phyloP scores from a whole-genome alignment of 805 yeast genomes.

The Candida jianshihensis region DNA sequence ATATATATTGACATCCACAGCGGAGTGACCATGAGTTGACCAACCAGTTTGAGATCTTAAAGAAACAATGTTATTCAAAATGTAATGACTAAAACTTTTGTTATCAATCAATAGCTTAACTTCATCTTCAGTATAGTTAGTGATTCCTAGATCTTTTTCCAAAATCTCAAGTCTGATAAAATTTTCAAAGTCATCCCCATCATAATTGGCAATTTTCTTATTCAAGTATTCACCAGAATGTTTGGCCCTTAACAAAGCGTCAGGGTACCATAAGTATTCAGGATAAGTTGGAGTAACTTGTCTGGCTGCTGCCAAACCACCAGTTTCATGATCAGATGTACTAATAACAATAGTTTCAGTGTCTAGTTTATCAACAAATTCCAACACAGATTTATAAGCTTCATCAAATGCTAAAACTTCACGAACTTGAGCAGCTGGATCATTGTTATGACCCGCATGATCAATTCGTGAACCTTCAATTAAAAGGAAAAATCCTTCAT shows the following conservation, averaged over 20 bases:
- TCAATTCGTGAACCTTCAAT: constrained; percentile 93
- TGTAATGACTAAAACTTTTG: constrained; percentile 30
- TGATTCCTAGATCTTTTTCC: constrained; percentile 59
- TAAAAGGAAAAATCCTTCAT: constrained; percentile 77
- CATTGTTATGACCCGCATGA: constrained; percentile 92
- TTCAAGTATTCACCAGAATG: constrained; percentile 74
- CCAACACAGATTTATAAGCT: constrained; percentile 67
- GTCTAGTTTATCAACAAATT: constrained; percentile 60
- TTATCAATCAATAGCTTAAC: constrained; percentile 34
- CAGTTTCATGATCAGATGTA: constrained; percentile 94
- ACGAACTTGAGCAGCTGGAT: constrained; percentile 89
- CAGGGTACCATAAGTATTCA: constrained; percentile 84
- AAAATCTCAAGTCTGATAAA: constrained; percentile 51
- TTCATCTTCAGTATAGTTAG: constrained; percentile 50
- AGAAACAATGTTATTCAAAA: constrained; percentile 66
- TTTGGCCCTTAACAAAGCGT: constrained; percentile 57
- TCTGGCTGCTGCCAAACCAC: constrained; percentile 85
- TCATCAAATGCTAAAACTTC: constrained; percentile 85
- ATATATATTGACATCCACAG: constrained; percentile 91
- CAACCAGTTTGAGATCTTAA: constrained; percentile 88
- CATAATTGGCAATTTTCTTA: constrained; percentile 32
- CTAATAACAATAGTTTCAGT: constrained; percentile 74
- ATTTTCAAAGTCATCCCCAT: constrained; percentile 29
- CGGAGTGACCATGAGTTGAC: constrained; percentile 95
- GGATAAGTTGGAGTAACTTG: constrained; percentile 68